Evolutionary conservation across 768 basidiomycete species (phyloP), one percentile per base, ranked within the genome.

Genomic region (Auricularia sp.): DNA sequence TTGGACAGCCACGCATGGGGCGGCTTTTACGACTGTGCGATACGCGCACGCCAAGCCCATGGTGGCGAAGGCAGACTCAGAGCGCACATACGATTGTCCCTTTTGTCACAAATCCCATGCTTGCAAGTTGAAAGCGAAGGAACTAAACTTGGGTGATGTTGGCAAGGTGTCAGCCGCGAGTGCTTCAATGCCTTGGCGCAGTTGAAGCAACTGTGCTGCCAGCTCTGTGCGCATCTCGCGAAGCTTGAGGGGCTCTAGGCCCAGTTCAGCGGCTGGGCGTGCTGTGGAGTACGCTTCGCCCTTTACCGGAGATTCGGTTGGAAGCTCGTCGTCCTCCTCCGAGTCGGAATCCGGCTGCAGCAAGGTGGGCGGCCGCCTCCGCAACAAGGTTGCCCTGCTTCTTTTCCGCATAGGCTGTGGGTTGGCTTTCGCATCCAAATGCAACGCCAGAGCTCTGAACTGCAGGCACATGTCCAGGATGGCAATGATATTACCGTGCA

Each of bases 391-490:
- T 21, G 14, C 21, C 47, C 16, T 51, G 18, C 47, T 51, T 51
- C 47, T 16, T 21, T 18, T 51, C 6, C 47, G 47, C 47, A 18
- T 18, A 6, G 14, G 47, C 47, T 51, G 47, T 21, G 47, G 18
- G 6, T 8, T 6, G 21, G 47, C 11, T 18, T 6, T 21, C 47
- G 7, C 10, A 18, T 51, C 47, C 14, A 51, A 21, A 13, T 13
- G 18, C 18, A 18, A 16, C 10, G 24, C 56, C 34, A 59, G 33
- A 4, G 56, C 34, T 59, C 81, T 83, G 73, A 92, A 92, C 69
- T 85, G 82, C 3, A 92, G 75, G 44, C 83, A 81, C 78, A 91
- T 85, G 73, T 93, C 89, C 34, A 92, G 77, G 65, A 91, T 81
- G 7, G 85, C 84, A 24, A 88, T 67, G 59, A 93, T 82, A 29